Evolutionary conservation across 306 rosid genomes (phyloP).

Genomic region (Cicer judaicum): DNA sequence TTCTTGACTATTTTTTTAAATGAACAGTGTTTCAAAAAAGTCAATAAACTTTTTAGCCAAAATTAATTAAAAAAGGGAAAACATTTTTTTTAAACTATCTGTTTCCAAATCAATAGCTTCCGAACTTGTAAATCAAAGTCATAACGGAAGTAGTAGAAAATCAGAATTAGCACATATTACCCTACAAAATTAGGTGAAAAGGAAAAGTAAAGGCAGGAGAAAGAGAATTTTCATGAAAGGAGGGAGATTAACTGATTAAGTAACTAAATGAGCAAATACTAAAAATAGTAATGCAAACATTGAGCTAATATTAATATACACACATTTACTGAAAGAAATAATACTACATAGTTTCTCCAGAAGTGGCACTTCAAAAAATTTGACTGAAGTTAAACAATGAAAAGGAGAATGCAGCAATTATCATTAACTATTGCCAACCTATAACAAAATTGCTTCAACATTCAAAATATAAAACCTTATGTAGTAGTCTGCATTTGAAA

Average conservation of each 20-base stretch:
- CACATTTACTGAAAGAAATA: slow-evolving; percentile 15
- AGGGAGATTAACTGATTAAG: slow-evolving; percentile 4
- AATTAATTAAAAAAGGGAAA: background rate
- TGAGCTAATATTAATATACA: slow-evolving; percentile 2
- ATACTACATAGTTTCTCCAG: slow-evolving; percentile 29
- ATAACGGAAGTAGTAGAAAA: slow-evolving; percentile 14
- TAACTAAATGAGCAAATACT: slow-evolving; percentile 8
- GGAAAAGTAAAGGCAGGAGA: slow-evolving; percentile 14
- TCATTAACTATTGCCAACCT: slow-evolving; percentile 30
- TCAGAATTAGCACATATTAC: slow-evolving; percentile 18
- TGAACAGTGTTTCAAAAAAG: slow-evolving; percentile 2
- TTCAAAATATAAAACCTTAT: slow-evolving; percentile 33
- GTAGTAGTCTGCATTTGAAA: slow-evolving; percentile 20
- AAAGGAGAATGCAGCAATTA: slow-evolving; percentile 19
- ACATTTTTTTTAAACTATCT: slow-evolving; percentile 25
- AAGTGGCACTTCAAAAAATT: background rate
- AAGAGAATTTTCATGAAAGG: slow-evolving; percentile 27
- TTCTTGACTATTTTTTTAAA: slow-evolving; percentile 19
- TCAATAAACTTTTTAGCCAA: background rate
- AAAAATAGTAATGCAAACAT: slow-evolving; percentile 30
- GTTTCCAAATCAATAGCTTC: slow-evolving; percentile 33
- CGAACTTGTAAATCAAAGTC: slow-evolving; percentile 37
- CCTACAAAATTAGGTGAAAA: slow-evolving; percentile 22
- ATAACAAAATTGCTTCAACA: slow-evolving; percentile 39
- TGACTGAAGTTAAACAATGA: slow-evolving; percentile 2